A percentile compares a stretch with the other conserved stretches of the same genome.
These are phyloP conservation scores for Solanum hybrid DNA, from an alignment of 305 asterid species.

Conservation along the genomic window DNA sequence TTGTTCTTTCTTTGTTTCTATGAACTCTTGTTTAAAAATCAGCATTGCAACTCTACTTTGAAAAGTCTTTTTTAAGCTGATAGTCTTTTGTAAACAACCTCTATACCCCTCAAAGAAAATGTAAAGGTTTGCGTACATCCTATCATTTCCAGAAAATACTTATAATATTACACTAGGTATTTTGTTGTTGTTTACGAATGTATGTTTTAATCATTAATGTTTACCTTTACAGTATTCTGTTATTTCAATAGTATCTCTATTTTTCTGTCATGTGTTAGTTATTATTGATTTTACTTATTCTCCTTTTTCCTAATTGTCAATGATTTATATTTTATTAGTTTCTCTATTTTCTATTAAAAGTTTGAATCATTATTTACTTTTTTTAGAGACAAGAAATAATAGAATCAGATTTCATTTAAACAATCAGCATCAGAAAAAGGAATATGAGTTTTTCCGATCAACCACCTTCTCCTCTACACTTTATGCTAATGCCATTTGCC, in stretches of 20 bases:
- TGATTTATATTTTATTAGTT: not conserved
- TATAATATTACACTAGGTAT: not conserved
- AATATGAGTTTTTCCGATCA: not conserved
- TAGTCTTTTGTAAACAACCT: not conserved
- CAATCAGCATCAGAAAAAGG: not conserved
- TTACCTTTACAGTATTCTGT: too few species aligned
- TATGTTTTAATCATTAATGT: too few species aligned
- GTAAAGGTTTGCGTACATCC: not conserved
- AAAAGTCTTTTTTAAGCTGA: not conserved
- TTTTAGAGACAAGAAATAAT: not conserved
- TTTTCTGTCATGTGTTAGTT: not conserved
- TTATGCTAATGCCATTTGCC: slow-evolving; percentile 15
- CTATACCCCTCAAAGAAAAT: not conserved
- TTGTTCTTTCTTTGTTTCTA: too few species aligned
- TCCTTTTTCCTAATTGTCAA: not conserved
- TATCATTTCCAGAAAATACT: not conserved
- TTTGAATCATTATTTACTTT: not conserved
- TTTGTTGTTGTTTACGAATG: not conserved
- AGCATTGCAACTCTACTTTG: not conserved
- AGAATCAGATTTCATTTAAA: not conserved
- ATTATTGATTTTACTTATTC: not conserved
- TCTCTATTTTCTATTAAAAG: not conserved
- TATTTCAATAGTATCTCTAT: too few species aligned
- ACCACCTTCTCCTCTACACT: not conserved
- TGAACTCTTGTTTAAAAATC: not conserved